Evolutionary conservation across 2,329 filamentous ascomycete species (phyloP).

Genomic region (Penicillium sp.): DNA sequence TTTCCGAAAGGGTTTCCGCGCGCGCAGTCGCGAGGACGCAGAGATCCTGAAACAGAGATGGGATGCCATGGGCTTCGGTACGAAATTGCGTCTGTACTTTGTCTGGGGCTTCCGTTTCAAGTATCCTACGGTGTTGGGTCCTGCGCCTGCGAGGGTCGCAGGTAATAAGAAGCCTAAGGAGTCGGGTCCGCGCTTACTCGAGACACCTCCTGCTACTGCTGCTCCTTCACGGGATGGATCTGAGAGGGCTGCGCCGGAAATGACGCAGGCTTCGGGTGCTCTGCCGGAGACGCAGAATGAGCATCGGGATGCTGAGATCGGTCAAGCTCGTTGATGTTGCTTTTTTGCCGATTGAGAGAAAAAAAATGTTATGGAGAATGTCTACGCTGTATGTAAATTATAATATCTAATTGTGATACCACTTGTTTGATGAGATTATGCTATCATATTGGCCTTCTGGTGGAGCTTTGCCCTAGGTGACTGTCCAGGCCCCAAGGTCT

Average conservation of each 20-base stretch:
- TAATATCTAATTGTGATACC: constrained; percentile 4
- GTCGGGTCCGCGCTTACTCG: constrained; percentile 16
- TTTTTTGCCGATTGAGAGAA: neutral
- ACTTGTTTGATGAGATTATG: neutral
- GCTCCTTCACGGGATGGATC: neutral
- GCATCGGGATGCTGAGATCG: constrained; percentile 9
- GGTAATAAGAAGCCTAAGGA: constrained; percentile 23
- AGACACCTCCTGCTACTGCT: constrained; percentile 6
- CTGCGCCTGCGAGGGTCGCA: constrained; percentile 24
- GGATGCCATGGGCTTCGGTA: constrained; percentile 27
- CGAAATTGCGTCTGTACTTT: constrained; percentile 29
- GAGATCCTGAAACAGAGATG: constrained; percentile 27
- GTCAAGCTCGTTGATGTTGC: constrained; percentile 5
- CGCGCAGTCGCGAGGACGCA: constrained; percentile 29
- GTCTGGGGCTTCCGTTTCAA: constrained; percentile 32
- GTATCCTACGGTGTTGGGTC: constrained; percentile 32
- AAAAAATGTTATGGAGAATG: neutral
- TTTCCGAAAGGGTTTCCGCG: constrained; percentile 30
- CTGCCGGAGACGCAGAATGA: neutral
- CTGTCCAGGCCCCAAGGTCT: too few relatives aligned
- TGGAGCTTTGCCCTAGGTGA: too few relatives aligned
- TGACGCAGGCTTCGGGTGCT: constrained; percentile 7
- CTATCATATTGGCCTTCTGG: too few relatives aligned
- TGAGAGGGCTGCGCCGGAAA: constrained; percentile 1
- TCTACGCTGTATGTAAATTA: neutral